These are phyloP conservation scores for Aspergillus terreus DNA, from an alignment of 2,329 filamentous ascomycete species.

Conservation along the genomic window DNA sequence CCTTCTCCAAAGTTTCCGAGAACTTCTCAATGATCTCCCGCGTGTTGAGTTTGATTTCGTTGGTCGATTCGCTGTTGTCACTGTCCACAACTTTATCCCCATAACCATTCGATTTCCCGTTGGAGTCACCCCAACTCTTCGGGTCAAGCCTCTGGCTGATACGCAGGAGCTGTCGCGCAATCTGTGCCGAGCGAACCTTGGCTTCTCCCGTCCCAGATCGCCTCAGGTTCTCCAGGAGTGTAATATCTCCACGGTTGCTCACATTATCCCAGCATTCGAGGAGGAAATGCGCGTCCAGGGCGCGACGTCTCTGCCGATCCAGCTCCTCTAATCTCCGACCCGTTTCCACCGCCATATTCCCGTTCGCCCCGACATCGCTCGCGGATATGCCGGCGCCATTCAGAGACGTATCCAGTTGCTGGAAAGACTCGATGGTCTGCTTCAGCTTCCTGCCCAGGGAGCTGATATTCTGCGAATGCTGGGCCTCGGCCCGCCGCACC, in stretches of 20 bases:
- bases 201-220: constrained; percentile 81
- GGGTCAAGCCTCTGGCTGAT: constrained; percentile 90
- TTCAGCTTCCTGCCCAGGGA: constrained; percentile 85
- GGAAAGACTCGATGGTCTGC: constrained; percentile 86
- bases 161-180: constrained; percentile 86
- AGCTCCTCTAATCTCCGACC: constrained; percentile 91
- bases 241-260: constrained; percentile 80
- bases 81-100: constrained; percentile 30
- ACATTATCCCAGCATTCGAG: constrained; percentile 98
- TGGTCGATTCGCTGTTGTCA: constrained; percentile 17
- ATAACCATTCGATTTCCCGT: constrained; percentile 52
- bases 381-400: constrained; percentile 42
- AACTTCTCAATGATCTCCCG: constrained; percentile 95
- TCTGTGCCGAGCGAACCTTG: constrained; percentile 90
- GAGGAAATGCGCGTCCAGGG: constrained; percentile 88
- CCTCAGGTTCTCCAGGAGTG: constrained; percentile 82
- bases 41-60: constrained; percentile 52
- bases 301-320: constrained; percentile 83
- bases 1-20: constrained; percentile 90
- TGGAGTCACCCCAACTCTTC: constrained; percentile 60
- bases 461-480: constrained; percentile 88
- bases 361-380: constrained; percentile 50
- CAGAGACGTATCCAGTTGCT: constrained; percentile 79
- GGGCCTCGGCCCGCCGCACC: constrained; percentile 83
- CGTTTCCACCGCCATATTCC: constrained; percentile 90